Base-by-base conservation (phyloP, 2,329 filamentous ascomycete genomes). In the Conoideocrella luteorostrata region DNA sequence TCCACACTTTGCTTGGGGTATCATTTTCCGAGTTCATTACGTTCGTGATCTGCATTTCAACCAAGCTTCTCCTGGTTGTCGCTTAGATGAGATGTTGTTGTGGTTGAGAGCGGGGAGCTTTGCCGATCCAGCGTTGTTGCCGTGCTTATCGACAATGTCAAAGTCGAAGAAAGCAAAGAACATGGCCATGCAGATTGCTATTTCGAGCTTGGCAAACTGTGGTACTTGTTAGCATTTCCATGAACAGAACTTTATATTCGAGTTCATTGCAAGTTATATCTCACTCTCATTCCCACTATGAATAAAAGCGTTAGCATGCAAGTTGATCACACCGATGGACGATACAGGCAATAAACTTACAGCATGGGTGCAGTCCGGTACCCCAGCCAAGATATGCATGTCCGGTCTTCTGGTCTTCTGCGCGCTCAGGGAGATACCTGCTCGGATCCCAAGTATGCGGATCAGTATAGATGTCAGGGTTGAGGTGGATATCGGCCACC, bases 121-220 rank as follows among this genome's bases (percentile, higher is more conserved):
- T 18, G 38, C 24, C 4, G 34, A 41, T 12, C 35, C 41, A 10
- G 46, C 40, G 21, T 59, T 60, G 0, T 59, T 60, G 0, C 70
- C 72, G 3, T 60, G 43, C 34, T 56, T 55, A 33, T 77, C 66
- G n/a, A 55, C 52, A 3, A 74, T 58, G 9, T 61, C 51, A 44
- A 69, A 71, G 44, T 75, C 68, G 43, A 76, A 77, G 33, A 63
- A 64, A 3, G 72, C 67, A 13, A 74, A 43, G 44, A 76, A 75
- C 37, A 70, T 66, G 1, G 70, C 71, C 0, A 64, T 66, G 23
- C 75, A 70, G 46, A 77, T 56, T 40, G 65, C 69, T 44, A 70
- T 67, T 53, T 78, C 73, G 2, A 78, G 57, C 49, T 77, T 77
- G 2, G 75, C 74, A 54, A 78, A 75, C 53, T 64, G 47, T 11